Evolutionary conservation across 257 asterid genomes (phyloP).

Genomic region (Linaria vulgaris): DNA sequence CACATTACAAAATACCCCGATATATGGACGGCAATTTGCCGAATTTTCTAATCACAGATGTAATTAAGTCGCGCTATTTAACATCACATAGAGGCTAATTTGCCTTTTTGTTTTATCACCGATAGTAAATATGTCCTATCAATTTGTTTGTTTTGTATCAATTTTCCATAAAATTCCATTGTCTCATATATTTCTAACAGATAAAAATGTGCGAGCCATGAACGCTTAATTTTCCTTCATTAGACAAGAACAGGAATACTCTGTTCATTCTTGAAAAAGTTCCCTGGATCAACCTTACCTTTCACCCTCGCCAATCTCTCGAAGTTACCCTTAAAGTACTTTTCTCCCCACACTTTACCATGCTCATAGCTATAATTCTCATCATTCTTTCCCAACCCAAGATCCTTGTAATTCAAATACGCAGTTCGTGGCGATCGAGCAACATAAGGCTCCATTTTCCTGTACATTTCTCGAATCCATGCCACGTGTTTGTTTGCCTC

Average conservation of each 20-base stretch:
- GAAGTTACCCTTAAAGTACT: constrained; percentile 35
- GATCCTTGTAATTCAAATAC: constrained; percentile 32
- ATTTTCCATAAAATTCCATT: too few species aligned
- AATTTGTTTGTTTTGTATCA: too few species aligned
- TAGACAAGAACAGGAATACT: constrained; percentile 29
- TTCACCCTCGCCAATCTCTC: constrained; percentile 31
- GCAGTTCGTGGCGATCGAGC: constrained; percentile 30
- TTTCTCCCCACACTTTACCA: constrained; percentile 34
- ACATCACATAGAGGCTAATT: too few species aligned
- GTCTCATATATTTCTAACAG: too few species aligned
- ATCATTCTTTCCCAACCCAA: constrained; percentile 32
- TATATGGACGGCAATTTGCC: too few species aligned
- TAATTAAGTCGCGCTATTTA: too few species aligned
- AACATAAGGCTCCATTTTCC: constrained; percentile 31
- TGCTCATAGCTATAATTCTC: constrained; percentile 22
- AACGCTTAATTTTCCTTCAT: not conserved
- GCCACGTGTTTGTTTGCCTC: constrained; percentile 22
- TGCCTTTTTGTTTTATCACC: too few species aligned
- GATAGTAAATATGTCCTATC: too few species aligned
- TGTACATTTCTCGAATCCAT: constrained; percentile 29
- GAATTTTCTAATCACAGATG: too few species aligned
- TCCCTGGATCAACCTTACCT: constrained; percentile 31
- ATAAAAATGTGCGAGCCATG: too few species aligned
- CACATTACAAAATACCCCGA: too few species aligned
- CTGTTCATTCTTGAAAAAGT: constrained; percentile 34